Conservation (phyloP, 257 asterid genomes). For the Petrea volubilis region DNA sequence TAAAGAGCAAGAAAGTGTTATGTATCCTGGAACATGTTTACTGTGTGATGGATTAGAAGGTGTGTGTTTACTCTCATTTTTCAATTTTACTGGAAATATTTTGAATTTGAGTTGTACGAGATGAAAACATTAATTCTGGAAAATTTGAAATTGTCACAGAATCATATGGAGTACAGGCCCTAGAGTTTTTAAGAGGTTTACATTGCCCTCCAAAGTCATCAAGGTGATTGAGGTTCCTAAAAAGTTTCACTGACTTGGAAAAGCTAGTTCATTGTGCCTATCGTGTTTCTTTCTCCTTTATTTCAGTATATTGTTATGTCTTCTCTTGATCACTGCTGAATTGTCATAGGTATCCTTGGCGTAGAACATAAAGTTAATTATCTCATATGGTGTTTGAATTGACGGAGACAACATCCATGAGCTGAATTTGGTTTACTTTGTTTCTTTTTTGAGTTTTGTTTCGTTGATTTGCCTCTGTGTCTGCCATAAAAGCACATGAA, state of each 20-base stretch:
- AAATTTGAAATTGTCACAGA: slow-evolving; percentile 43
- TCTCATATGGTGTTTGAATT: background rate
- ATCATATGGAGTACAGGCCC: slow-evolving; percentile 93
- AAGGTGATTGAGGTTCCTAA: slow-evolving; percentile 50
- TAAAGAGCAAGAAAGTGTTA: background rate
- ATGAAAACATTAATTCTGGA: slow-evolving; percentile 26
- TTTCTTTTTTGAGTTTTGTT: slow-evolving; percentile 4
- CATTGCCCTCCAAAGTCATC: slow-evolving; percentile 70
- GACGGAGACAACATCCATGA: background rate
- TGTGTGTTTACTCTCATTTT: background rate
- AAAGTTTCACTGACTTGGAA: background rate
- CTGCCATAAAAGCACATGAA: background rate
- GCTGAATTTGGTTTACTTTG: background rate
- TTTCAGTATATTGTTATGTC: background rate
- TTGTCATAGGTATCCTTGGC: slow-evolving; percentile 10
- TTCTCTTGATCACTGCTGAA: background rate
- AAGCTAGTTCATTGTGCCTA: slow-evolving; percentile 2
- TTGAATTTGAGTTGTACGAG: slow-evolving; percentile 1
- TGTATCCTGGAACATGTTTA: background rate
- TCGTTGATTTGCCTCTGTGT: background rate
- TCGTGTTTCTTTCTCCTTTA: background rate
- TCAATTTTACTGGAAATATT: background rate
- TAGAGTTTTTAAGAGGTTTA: slow-evolving; percentile 78
- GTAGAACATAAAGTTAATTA: slow-evolving; percentile 8
- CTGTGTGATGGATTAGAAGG: background rate